Percentiles rank a stretch among this genome's conserved stretches.
These are phyloP conservation scores for Ceratocystis colombiana DNA, from an alignment of 2,329 filamentous ascomycete species.

Conservation along the genomic window DNA sequence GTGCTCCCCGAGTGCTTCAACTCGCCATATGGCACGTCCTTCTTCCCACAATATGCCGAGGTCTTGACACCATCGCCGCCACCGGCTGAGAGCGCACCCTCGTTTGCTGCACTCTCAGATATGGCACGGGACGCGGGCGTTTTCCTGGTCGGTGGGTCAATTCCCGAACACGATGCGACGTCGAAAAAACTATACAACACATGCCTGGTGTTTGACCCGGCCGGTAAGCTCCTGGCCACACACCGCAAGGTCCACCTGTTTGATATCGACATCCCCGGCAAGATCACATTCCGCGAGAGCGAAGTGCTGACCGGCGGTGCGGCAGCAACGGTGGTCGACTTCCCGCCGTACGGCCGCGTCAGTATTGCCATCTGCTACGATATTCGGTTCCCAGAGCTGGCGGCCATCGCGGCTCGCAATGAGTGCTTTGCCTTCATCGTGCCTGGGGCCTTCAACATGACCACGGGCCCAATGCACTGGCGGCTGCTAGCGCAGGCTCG, in stretches of 20 bases:
- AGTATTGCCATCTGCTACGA: slow-evolving; percentile 95
- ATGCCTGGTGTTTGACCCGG: slow-evolving; percentile 67
- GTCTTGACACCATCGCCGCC: slow-evolving; percentile 65
- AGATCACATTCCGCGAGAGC: slow-evolving; percentile 82
- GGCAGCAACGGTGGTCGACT: slow-evolving; percentile 72
- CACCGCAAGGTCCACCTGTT: slow-evolving; percentile 95
- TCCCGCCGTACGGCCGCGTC: slow-evolving; percentile 80
- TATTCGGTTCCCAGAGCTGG: slow-evolving; percentile 89
- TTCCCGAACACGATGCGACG: slow-evolving; percentile 62
- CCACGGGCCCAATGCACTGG: slow-evolving; percentile 90
- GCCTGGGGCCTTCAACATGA: slow-evolving; percentile 94
- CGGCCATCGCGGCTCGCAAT: slow-evolving; percentile 73
- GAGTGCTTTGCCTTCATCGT: slow-evolving; percentile 85
- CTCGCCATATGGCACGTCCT: slow-evolving; percentile 83
- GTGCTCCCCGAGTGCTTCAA: slow-evolving; percentile 99
- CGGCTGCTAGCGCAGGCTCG: slow-evolving; percentile 68
- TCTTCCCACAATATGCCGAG: slow-evolving; percentile 88
- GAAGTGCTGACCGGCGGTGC: slow-evolving; percentile 81
- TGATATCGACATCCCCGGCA: slow-evolving; percentile 93
- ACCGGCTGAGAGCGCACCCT: slow-evolving; percentile 58
- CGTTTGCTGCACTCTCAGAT: slow-evolving; percentile 70
- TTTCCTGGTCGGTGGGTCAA: slow-evolving; percentile 84
- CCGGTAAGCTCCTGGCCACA: slow-evolving; percentile 68
- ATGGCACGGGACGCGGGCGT: slow-evolving; percentile 69
- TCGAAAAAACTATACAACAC: slow-evolving; percentile 76